Conservation (phyloP, 495 filamentous ascomycete genomes). For the Letharia lupina region DNA sequence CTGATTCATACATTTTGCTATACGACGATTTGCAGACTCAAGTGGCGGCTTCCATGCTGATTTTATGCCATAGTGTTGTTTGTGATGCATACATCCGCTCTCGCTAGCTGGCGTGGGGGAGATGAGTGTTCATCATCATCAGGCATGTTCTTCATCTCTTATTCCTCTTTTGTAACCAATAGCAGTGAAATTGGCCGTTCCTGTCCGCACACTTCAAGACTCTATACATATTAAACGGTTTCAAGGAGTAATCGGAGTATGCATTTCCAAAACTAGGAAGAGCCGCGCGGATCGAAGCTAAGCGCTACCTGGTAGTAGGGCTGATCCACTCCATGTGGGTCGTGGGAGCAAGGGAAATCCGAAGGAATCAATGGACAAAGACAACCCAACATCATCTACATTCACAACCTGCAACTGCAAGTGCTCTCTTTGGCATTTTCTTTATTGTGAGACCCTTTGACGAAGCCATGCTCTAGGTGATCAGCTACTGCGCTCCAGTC, state of each 20-base stretch:
- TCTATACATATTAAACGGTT: not conserved
- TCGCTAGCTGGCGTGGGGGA: not conserved
- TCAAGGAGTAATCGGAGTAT: no score
- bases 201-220: not conserved
- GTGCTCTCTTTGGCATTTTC: not conserved
- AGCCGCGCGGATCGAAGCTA: not conserved
- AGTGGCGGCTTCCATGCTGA: not conserved
- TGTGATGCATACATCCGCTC: not conserved
- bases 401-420: constrained; percentile 2
- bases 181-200: not conserved
- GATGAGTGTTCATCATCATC: not conserved
- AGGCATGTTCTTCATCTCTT: not conserved
- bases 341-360: not conserved
- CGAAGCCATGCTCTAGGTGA: not conserved
- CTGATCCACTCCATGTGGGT: not conserved
- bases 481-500: not conserved
- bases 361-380: constrained; percentile 1
- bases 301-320: constrained; percentile 3
- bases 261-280: not conserved
- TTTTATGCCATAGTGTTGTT: not conserved
- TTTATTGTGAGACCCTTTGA: not conserved
- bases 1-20: not conserved
- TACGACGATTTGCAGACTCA: not conserved
- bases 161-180: not conserved
- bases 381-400: not conserved